Evolutionary conservation across 2,329 filamentous ascomycete species (phyloP), one percentile per base, ranked within the genome.

Genomic region (Chrysosporium keratinophilum): DNA sequence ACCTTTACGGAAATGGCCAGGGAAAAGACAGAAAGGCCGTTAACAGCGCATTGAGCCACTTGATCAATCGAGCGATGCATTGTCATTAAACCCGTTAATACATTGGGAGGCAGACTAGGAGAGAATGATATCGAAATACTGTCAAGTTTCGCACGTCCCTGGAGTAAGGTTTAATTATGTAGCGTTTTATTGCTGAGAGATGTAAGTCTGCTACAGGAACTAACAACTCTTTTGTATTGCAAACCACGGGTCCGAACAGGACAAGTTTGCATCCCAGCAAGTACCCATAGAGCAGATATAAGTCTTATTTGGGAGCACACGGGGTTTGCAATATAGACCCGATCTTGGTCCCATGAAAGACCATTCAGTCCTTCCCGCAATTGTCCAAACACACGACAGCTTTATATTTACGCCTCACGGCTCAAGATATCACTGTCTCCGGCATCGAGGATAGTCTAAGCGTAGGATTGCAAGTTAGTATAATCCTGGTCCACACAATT

Each of bases 371-470:
- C 19, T 49, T 49, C 35, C 12, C 34, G 20, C n/a, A 28, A 23
- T 31, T 49, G 34, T 31, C 23, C 23, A 28, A 4, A 23, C 19
- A 23, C 23, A 49, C 14, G 31, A 48, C 34, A 40, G 19, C 15
- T 75, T 84, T 85, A 67, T 83, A 33, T 46, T 33, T 52, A 52
- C 23, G 50, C 34, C 34, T 52, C 82, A 75, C 88, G 83, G 76
- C 78, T 84, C 67, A 98, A 82, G 76, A 98, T 98, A 76, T 98
- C 93, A 65, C 88, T 95, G 83, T 97, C 87, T 83, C 91, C 93
- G 72, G 90, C 89, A 76, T 98, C 93, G 64, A 97, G 79, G 71
- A 97, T 86, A 67, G 90, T 52, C 50, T 52, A 33, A 31, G 31
- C 6, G 40, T 39, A 20, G 17, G n/a, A n/a, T 15, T 34, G 11